Base-by-base conservation (phyloP, 176 grass and related monocot genomes). In the Triticum dicoccoides region DNA sequence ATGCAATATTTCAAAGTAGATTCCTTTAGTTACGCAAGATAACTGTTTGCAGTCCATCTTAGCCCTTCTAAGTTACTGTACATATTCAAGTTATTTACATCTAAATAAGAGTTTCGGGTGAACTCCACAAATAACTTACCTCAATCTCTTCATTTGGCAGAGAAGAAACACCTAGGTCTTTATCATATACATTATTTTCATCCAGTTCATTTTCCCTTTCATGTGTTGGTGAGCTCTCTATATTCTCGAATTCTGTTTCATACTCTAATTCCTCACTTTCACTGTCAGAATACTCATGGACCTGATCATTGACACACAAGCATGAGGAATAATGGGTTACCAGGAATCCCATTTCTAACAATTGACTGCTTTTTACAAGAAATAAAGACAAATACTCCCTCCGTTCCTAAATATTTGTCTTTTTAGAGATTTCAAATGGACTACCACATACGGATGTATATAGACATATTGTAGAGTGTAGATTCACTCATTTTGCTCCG, bases 201-300 rank as follows among this genome's bases (percentile, higher is more conserved):
- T 90, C 90, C 79, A 73, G 51, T 37, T 88, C 90, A 39, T 88
- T 83, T 82, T 90, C 82, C 69, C 87, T 82, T 88, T 76, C 82
- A 56, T 73, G 51, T 42, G 58, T 42, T n/a, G 79, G 82, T 64
- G 85, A 92, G 24, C 65, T 75, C 61, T 87, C 87, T 66, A 90
- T 66, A 69, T 90, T 85, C 45, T 92, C 61, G 29, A 75, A 79
- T 39, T 95, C 90, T 30, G 77, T 92, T 92, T 88, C 90, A 86
- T 92, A 92, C 32, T 92, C 90, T 51, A 90, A 88, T 90, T 90
- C 88, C 44, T 92, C 72, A 32, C 81, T 82, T 61, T 91, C 76
- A 64, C 85, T 77, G 35, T 77, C 77, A 37, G 81, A 85, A 77
- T 90, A 94, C 79, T 86, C 88, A 51, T 90, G 81, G 61, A 83